phyloP scores from a whole-genome alignment of 164 flowering plant genomes.

The Echeveria elegans region DNA sequence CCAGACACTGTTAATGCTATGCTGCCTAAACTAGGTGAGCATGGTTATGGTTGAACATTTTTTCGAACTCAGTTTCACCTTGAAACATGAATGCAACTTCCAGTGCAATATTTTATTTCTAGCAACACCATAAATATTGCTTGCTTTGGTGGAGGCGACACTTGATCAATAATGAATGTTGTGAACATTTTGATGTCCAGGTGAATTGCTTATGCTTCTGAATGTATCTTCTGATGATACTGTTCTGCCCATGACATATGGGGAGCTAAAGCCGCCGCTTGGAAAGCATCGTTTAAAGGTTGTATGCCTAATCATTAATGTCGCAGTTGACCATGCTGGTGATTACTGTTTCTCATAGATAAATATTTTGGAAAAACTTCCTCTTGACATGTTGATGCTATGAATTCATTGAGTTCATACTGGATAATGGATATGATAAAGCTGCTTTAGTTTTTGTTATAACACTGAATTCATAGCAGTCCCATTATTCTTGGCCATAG shows the following conservation, averaged over 20 bases:
- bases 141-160: not conserved
- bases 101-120: not conserved
- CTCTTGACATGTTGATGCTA: too few relatives aligned
- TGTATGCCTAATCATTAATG: constrained; percentile 3
- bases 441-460: not conserved
- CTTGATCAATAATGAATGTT: not conserved
- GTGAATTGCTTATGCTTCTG: constrained; percentile 69
- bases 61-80: not conserved
- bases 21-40: constrained; percentile 89
- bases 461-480: too few relatives aligned
- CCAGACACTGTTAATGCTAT: constrained; percentile 80
- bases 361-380: not conserved
- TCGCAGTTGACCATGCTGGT: not conserved
- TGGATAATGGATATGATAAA: not conserved
- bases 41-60: not conserved
- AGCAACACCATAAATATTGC: not conserved
- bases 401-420: too few relatives aligned
- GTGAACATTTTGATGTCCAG: constrained; percentile 24
- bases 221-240: constrained; percentile 64
- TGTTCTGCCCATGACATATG: constrained; percentile 74
- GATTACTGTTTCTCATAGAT: not conserved
- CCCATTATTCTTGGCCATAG: too few relatives aligned
- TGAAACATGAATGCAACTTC: not conserved
- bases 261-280: constrained; percentile 85
- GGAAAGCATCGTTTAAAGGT: constrained; percentile 96